Percentiles rank a stretch among this genome's conserved stretches.
phyloP scores from a whole-genome alignment of 2,329 filamentous ascomycete species.

The Drechslerella dactyloides region DNA sequence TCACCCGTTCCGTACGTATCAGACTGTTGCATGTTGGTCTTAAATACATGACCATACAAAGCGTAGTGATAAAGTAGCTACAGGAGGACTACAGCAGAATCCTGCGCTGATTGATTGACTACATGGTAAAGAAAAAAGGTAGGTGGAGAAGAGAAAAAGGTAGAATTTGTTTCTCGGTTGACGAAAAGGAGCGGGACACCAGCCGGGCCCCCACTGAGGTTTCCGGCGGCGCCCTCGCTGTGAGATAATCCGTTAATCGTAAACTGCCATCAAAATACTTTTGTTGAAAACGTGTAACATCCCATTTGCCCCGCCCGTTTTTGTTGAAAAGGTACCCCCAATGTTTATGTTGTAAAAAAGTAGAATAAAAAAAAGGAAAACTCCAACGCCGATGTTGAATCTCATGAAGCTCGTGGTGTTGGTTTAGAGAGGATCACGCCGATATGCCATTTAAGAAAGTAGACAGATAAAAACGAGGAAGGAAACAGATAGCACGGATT shows the following conservation, averaged over 20 bases:
- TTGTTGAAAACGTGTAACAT: conserved; percentile 48
- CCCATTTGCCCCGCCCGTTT: conserved; percentile 38
- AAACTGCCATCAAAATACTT: conserved; percentile 15
- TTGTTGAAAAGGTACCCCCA: conserved; percentile 49
- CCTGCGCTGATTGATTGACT: not conserved
- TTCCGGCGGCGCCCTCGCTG: not conserved
- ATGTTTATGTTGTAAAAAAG: conserved; percentile 44
- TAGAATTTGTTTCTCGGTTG: conserved; percentile 38
- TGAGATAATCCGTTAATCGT: conserved; percentile 21
- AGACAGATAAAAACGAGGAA: conserved; percentile 36
- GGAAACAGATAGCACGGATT: conserved; percentile 17
- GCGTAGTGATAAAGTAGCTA: not conserved
- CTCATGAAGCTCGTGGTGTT: conserved; percentile 48
- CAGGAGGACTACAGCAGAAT: not conserved
- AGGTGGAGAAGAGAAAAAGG: not conserved
- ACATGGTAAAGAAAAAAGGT: conserved; percentile 1
- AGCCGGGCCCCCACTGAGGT: not conserved
- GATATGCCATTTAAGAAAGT: conserved; percentile 44
- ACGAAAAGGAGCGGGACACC: conserved; percentile 25
- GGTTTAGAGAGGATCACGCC: conserved; percentile 32
- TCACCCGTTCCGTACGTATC: conserved; percentile 1
- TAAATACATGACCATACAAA: not conserved
- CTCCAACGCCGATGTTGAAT: conserved; percentile 56
- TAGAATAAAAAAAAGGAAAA: conserved; percentile 17
- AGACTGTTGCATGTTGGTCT: conserved; percentile 7